phyloP scores from a whole-genome alignment of 148 eudicot genomes.

The Spergularia bocconei region DNA sequence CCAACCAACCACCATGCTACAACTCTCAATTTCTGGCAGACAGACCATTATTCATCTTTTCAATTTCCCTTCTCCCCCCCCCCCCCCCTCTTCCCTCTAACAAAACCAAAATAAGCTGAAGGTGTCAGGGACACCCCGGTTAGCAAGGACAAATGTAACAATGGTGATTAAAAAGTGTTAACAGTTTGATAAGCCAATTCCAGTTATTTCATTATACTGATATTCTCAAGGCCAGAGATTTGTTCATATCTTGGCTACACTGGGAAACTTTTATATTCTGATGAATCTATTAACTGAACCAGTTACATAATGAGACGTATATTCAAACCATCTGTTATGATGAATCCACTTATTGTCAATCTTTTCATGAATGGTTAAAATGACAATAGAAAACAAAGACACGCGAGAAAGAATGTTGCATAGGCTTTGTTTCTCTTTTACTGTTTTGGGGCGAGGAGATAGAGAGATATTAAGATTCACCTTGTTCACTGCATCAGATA shows the following conservation, averaged over 20 bases:
- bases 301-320: neutral
- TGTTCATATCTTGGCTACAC: neutral
- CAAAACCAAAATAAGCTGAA: neutral
- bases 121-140: neutral
- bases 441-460: neutral
- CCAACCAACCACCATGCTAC: neutral
- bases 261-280: neutral
- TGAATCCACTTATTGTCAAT: neutral
- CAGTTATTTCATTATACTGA: neutral
- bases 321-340: neutral
- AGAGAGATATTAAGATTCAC: constrained; percentile 24
- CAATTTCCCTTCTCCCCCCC: neutral
- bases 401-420: neutral
- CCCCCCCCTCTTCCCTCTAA: too few relatives aligned
- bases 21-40: neutral
- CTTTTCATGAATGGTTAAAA: neutral
- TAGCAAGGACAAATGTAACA: neutral
- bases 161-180: neutral
- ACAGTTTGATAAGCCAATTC: neutral
- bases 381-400: neutral
- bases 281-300: neutral
- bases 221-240: neutral
- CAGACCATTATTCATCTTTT: neutral
- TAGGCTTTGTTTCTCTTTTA: neutral
- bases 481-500: constrained; percentile 75